Percentiles rank a stretch among this genome's conserved stretches.
Conservation (phyloP, 768 basidiomycete genomes). For the Leccinum longicurvipes region DNA sequence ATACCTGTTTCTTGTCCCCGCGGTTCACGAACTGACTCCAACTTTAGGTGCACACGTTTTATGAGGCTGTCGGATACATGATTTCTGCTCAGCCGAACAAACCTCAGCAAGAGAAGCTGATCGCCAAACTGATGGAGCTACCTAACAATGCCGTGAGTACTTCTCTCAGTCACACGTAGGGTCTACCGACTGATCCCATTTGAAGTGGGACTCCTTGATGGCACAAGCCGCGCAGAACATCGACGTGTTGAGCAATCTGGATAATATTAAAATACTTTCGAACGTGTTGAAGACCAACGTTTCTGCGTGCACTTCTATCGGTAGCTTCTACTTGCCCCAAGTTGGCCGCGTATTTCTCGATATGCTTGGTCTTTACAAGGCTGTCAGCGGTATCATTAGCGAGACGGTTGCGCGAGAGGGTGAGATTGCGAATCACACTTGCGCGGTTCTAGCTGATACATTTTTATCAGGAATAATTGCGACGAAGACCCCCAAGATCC, state of each 20-base stretch:
- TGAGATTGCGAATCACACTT: constrained; percentile 29
- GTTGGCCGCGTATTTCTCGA: constrained; percentile 94
- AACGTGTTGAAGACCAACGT: constrained; percentile 99
- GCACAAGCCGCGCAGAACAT: constrained; percentile 88
- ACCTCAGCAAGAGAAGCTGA: constrained; percentile 92
- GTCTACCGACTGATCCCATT: background rate
- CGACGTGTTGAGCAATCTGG: constrained; percentile 85
- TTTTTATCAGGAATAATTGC: constrained; percentile 68
- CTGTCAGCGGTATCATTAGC: constrained; percentile 94
- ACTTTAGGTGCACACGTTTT: constrained; percentile 85
- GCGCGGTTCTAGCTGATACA: constrained; percentile 1
- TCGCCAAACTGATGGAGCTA: constrained; percentile 92
- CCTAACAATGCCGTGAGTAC: constrained; percentile 91
- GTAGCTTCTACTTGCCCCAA: constrained; percentile 96
- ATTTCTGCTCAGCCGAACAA: constrained; percentile 99
- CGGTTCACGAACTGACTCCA: constrained; percentile 9
- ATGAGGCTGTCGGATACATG: constrained; percentile 99
- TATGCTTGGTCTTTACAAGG: constrained; percentile 97
- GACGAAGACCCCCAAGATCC: constrained; percentile 95
- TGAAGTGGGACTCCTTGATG: constrained; percentile 96
- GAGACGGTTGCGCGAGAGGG: constrained; percentile 87
- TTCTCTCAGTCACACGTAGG: background rate
- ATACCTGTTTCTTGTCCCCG: background rate
- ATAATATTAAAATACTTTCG: constrained; percentile 94
- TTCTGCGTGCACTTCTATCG: constrained; percentile 94